Base-by-base conservation (phyloP, 1,284 basidiomycete genomes). In the Puccinia coronata region DNA sequence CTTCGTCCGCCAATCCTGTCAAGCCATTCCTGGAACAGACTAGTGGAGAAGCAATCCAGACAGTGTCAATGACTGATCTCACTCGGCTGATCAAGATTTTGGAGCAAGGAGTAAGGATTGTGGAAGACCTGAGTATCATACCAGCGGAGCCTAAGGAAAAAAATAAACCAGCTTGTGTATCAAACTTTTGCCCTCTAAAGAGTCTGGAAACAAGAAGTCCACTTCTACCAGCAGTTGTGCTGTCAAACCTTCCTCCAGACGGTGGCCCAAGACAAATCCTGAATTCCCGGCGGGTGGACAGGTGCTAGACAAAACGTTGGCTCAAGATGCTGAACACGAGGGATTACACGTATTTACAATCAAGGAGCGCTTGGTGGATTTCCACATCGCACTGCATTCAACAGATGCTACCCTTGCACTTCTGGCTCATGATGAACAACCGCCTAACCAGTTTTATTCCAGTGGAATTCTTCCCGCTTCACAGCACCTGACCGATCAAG, bases 401-500 rank as follows among this genome's bases (percentile, higher is more conserved):
- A 69, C 69, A n/a, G 69, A 79, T 36, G 41, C 55, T 57, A 43
- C 39, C 18, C 55, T 79, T 31, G 51, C 69, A 28, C n/a, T 79
- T 47, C 41, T 79, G 39, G 28, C 51, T 43, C 49, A 59, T 36
- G 39, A 80, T 39, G 14, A 80, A 65, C 36, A 80, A 31, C 43
- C 73, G 6, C 78, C 78, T 18, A 80, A 80, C 36, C 84, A 94
- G 92, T 87, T 94, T 47, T 96, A 93, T 85, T 96, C 95, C n/a
- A n/a, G n/a, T n/a, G n/a, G n/a, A n/a, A n/a, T n/a, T n/a, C n/a
- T n/a, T n/a, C n/a, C n/a, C n/a, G n/a, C n/a, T n/a, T n/a, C n/a
- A n/a, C n/a, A n/a, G n/a, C n/a, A n/a, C n/a, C n/a, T n/a, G n/a
- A n/a, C n/a, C n/a, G n/a, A n/a, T n/a, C n/a, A n/a, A n/a, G n/a